Conservation (phyloP, 805 yeast species). For the Metschnikowia hibisci region DNA sequence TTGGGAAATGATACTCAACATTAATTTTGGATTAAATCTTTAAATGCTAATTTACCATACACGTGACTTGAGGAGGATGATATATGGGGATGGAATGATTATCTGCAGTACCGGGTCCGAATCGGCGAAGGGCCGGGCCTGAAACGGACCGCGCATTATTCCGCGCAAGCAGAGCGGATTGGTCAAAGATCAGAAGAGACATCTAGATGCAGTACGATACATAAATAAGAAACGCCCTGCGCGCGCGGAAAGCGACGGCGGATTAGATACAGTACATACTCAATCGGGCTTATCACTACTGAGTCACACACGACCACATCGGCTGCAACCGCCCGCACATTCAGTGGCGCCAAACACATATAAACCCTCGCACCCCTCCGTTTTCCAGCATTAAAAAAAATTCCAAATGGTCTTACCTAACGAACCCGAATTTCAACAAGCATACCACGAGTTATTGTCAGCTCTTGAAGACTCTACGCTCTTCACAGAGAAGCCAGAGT, state of each 20-base stretch:
- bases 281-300: slow-evolving; percentile 3
- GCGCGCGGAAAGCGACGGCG: too few relatives aligned
- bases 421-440: slow-evolving; percentile 99
- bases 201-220: slow-evolving; percentile 2
- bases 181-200: slow-evolving; percentile 15
- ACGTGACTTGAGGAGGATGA: not conserved
- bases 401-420: slow-evolving; percentile 66
- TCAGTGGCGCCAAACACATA: not conserved
- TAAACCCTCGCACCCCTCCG: not conserved
- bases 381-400: not conserved
- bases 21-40: too few relatives aligned
- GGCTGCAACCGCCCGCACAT: slow-evolving; percentile 1
- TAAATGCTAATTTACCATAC: too few relatives aligned
- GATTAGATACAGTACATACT: not conserved
- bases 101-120: slow-evolving; percentile 1
- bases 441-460: slow-evolving; percentile 86
- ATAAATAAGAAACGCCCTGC: not conserved
- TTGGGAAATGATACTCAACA: too few relatives aligned
- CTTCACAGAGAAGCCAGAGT: slow-evolving; percentile 84
- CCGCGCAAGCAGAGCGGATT: slow-evolving; percentile 8
- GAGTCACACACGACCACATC: not conserved
- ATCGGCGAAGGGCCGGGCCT: slow-evolving; percentile 12
- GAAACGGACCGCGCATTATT: slow-evolving; percentile 10
- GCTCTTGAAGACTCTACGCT: slow-evolving; percentile 90
- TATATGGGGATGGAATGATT: too few relatives aligned